These are phyloP conservation scores for Yamadazyma songkhlaensis DNA, from an alignment of 1,139 yeast species.

Conservation along the genomic window DNA sequence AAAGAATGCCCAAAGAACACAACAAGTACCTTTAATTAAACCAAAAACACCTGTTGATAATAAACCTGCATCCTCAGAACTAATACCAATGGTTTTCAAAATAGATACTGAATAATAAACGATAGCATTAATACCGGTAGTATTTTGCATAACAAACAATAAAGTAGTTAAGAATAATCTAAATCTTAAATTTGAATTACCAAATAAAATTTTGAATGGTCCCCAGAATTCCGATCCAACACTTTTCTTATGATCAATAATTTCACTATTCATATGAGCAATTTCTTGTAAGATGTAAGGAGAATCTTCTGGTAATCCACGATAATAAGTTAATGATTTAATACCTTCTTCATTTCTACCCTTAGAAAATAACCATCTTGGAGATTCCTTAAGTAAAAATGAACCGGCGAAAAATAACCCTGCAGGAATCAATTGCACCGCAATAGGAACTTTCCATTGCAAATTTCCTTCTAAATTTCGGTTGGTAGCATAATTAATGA, in stretches of 20 bases:
- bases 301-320: constrained; percentile 22
- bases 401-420: constrained; percentile 40
- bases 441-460: constrained; percentile 39
- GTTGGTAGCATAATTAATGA: constrained; percentile 41
- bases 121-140: constrained; percentile 34
- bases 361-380: constrained; percentile 41
- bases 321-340: constrained; percentile 26
- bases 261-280: constrained; percentile 20
- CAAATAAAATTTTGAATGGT: constrained; percentile 24
- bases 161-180: constrained; percentile 26
- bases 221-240: constrained; percentile 25
- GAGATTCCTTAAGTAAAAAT: constrained; percentile 43
- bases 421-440: constrained; percentile 42
- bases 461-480: constrained; percentile 17
- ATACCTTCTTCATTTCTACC: constrained; percentile 37
- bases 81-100: constrained; percentile 30
- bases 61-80: constrained; percentile 39
- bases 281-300: constrained; percentile 27
- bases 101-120: constrained; percentile 33
- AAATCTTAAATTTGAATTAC: constrained; percentile 21
- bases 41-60: constrained; percentile 62
- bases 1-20: constrained; percentile 43
- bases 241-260: constrained; percentile 18
- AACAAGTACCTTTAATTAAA: constrained; percentile 42
- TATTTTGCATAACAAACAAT: constrained; percentile 32